phyloP scores from a whole-genome alignment of 176 grass and related monocot species.

The Cymbopogon citratus region DNA sequence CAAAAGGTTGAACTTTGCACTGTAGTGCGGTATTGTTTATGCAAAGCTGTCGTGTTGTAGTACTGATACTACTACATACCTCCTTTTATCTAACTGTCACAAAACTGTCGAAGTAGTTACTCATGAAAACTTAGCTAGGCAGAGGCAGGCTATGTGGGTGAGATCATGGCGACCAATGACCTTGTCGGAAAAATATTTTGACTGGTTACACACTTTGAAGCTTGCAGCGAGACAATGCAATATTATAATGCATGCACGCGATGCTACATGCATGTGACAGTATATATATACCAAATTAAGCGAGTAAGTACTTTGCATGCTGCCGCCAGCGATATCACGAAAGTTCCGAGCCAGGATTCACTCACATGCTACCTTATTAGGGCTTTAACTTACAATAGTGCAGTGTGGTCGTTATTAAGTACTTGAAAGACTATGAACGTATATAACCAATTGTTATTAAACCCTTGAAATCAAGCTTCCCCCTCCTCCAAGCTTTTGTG shows the following conservation, averaged over 20 bases:
- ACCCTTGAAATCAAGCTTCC: not conserved
- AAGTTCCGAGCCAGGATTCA: conserved; percentile 33
- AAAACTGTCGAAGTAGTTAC: conserved; percentile 16
- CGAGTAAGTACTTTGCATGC: not conserved
- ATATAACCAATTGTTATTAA: conserved; percentile 15
- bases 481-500: conserved; percentile 28
- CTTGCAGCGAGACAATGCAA: not conserved
- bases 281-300: conserved; percentile 6
- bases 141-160: not conserved
- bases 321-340: conserved; percentile 24
- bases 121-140: not conserved
- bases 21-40: conserved; percentile 27
- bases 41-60: conserved; percentile 1
- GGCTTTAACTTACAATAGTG: not conserved
- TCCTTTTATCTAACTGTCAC: conserved; percentile 32
- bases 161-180: conserved; percentile 40
- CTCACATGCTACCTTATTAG: not conserved
- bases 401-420: not conserved
- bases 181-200: conserved; percentile 19
- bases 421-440: not conserved
- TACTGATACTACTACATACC: not conserved
- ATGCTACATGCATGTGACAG: not conserved
- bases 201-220: not conserved
- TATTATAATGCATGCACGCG: not conserved
- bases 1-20: conserved; percentile 16